These are phyloP conservation scores for Hypomyces rosellus DNA, from an alignment of 2,329 filamentous ascomycete species.

Conservation along the genomic window DNA sequence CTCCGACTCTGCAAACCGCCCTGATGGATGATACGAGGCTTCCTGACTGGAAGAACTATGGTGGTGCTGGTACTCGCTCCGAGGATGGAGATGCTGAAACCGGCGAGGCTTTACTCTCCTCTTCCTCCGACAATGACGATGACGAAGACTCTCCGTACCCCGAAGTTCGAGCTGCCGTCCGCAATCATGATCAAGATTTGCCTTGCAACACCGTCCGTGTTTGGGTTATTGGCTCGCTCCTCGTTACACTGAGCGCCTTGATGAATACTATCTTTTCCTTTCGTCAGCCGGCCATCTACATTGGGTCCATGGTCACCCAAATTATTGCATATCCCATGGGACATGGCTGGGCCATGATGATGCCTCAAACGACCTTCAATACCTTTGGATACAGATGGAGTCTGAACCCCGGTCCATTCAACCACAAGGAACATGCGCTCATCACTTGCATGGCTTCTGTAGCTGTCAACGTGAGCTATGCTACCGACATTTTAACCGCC, in stretches of 20 bases:
- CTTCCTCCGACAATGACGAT: constrained; percentile 28
- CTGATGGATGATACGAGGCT: too few relatives aligned
- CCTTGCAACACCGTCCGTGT: constrained; percentile 61
- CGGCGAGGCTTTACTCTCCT: too few relatives aligned
- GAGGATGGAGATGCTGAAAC: too few relatives aligned
- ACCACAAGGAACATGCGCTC: constrained; percentile 63
- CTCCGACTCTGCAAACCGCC: too few relatives aligned
- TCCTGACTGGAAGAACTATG: too few relatives aligned
- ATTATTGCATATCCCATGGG: constrained; percentile 60
- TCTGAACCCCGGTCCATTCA: constrained; percentile 64
- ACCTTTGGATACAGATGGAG: constrained; percentile 50
- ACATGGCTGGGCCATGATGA: constrained; percentile 50
- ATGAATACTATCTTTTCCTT: constrained; percentile 60
- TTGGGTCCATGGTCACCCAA: constrained; percentile 56
- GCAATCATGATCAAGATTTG: constrained; percentile 58
- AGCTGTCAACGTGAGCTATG: constrained; percentile 63
- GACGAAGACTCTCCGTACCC: constrained; percentile 59
- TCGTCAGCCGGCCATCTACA: constrained; percentile 53
- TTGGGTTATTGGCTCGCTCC: constrained; percentile 54
- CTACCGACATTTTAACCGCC: constrained; percentile 67
- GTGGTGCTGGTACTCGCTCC: too few relatives aligned
- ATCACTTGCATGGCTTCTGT: constrained; percentile 68
- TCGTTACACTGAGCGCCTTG: constrained; percentile 51
- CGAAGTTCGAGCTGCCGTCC: constrained; percentile 58
- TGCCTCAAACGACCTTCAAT: constrained; percentile 44